phyloP scores from a whole-genome alignment of 305 asterid genomes.

The Fraxinus floribunda region DNA sequence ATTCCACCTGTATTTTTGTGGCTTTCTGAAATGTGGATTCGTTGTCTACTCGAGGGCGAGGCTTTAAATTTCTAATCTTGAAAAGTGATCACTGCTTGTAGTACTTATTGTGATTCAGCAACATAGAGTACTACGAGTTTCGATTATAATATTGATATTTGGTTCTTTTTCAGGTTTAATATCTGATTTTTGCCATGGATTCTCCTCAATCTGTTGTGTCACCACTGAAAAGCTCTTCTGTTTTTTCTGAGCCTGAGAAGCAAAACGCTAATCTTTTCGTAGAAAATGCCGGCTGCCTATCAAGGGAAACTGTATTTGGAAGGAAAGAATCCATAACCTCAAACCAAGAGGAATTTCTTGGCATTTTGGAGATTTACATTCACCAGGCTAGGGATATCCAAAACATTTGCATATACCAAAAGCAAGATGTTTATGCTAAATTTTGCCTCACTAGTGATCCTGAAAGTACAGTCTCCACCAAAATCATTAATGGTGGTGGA shows the following conservation, averaged over 20 bases:
- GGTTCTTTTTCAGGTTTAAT: slow-evolving; percentile 29
- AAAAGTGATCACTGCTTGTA: not conserved
- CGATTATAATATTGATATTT: not conserved
- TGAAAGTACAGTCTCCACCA: slow-evolving; percentile 64
- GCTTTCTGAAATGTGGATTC: slow-evolving; percentile 13
- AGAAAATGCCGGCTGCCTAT: slow-evolving; percentile 33
- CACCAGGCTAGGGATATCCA: slow-evolving; percentile 93
- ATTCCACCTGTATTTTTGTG: not conserved
- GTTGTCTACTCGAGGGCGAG: not conserved
- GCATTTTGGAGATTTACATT: slow-evolving; percentile 71
- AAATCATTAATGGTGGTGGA: slow-evolving; percentile 89
- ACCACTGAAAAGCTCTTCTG: slow-evolving; percentile 57
- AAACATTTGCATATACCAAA: slow-evolving; percentile 94
- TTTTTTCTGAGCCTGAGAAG: slow-evolving; percentile 57
- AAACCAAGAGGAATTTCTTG: slow-evolving; percentile 43
- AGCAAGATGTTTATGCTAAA: slow-evolving; percentile 95
- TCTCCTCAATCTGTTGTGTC: slow-evolving; percentile 89
- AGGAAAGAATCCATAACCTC: slow-evolving; percentile 35
- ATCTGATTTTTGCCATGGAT: slow-evolving; percentile 50
- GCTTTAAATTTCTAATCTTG: not conserved
- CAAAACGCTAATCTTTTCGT: slow-evolving; percentile 36
- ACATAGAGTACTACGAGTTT: not conserved
- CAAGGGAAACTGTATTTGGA: slow-evolving; percentile 39
- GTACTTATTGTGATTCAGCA: not conserved
- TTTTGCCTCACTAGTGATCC: slow-evolving; percentile 80